Evolutionary conservation across 305 asterid genomes (phyloP), one percentile per base, ranked within the genome.

Genomic region (Fraxinus sp.): DNA sequence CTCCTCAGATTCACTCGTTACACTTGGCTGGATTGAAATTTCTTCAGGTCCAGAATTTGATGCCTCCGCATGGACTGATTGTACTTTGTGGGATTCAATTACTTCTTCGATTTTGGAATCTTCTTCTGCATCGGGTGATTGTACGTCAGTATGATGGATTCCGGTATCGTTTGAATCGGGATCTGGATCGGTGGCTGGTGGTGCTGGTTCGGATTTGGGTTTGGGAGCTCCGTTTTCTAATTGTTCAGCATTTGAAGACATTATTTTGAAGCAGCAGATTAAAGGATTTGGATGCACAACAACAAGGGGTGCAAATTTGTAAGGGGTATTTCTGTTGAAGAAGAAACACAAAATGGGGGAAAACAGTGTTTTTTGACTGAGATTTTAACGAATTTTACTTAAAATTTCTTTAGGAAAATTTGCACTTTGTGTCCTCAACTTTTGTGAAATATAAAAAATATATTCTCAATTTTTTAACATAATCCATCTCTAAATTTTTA

Each of bases 201-300:
- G 82, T 22, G 80, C 68, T n/a, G 85, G 81, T 13, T 81, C 85
- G 52, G 16, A 43, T 43, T 43, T 10, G 6, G 88, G 85, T 37
- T 84, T 80, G 83, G 86, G 59, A 26, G 86, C 68, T 80, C 90
- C 92, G 30, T 86, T 86, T 85, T 89, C 91, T 43, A 89, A 64
- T 39, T 77, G 88, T 28, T 90, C 90, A 79, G 88, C 85, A 80
- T 81, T 35, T 9, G 93, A 72, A 84, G 95, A 84, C 97, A 93
- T 92, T n/a, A 49, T 14, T 39, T 20, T 77, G 80, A 2, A 4
- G 57, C 24, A 30, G 66, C 20, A 83, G 83, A 85, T 77, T 81
- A 77, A 6, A 46, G 73, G 86, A 86, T 83, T 83, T 85, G 89
- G 88, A 71, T 84, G 59, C 20, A 11, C 41, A 71, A 32, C 22